Evolutionary conservation across 2,329 filamentous ascomycete genomes (phyloP).

Genomic region (Metarhizium robertsii): DNA sequence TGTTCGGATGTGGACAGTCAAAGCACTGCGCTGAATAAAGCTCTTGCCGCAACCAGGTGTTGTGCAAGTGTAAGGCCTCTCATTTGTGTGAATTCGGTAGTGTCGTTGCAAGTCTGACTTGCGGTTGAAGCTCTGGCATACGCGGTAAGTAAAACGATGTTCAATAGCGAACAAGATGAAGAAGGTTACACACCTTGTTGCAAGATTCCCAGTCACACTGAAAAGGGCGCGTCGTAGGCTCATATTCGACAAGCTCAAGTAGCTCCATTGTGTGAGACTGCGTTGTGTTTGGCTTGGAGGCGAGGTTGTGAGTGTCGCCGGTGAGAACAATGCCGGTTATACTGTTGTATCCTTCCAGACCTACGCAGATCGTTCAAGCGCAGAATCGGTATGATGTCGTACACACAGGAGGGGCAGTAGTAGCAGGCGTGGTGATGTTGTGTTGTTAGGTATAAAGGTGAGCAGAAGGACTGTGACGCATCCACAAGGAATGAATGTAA

Average conservation of each 20-base stretch:
- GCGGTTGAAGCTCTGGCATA: slow-evolving; percentile 55
- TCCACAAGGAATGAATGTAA: not conserved
- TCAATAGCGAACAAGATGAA: not conserved
- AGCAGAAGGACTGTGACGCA: not conserved
- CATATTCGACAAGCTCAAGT: slow-evolving; percentile 55
- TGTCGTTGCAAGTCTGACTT: slow-evolving; percentile 64
- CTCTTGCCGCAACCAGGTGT: slow-evolving; percentile 56
- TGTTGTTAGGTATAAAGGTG: not conserved
- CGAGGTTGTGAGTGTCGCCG: not conserved
- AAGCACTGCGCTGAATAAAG: slow-evolving; percentile 61
- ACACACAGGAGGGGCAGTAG: too few relatives aligned
- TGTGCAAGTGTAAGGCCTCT: slow-evolving; percentile 55
- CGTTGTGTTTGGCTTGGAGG: not conserved
- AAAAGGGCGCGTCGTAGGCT: slow-evolving; percentile 52
- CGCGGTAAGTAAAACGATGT: not conserved
- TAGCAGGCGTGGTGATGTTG: not conserved
- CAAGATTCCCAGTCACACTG: slow-evolving; percentile 55
- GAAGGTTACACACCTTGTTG: slow-evolving; percentile 42
- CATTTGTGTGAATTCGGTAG: slow-evolving; percentile 63
- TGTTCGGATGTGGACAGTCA: slow-evolving; percentile 62
- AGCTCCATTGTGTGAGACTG: slow-evolving; percentile 43
- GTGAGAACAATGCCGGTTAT: not conserved
- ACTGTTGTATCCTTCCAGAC: not conserved
- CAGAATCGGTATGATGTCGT: too few relatives aligned
- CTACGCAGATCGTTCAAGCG: too few relatives aligned